Conservation (phyloP, 1,139 yeast genomes). For the Protomyces lactucae-debilis region DNA sequence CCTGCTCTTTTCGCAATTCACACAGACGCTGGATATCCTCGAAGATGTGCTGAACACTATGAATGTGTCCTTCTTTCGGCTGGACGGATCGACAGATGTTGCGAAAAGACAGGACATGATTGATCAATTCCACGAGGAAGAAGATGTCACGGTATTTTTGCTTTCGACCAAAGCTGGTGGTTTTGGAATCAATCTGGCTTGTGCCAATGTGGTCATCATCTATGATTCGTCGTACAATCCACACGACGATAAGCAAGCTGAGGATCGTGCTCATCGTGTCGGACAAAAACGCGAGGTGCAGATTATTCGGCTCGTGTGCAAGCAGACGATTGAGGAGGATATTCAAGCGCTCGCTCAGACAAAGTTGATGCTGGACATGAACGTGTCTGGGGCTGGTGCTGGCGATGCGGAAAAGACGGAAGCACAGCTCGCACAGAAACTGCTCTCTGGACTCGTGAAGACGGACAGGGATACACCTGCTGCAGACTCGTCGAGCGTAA, state of each 20-base stretch:
- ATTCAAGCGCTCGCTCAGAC: slow-evolving; percentile 82
- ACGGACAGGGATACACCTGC: not conserved
- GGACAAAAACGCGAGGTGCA: slow-evolving; percentile 88
- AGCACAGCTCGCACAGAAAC: slow-evolving; percentile 9
- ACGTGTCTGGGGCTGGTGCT: slow-evolving; percentile 49
- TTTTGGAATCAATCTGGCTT: slow-evolving; percentile 91
- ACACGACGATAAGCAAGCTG: slow-evolving; percentile 97
- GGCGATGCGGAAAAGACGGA: slow-evolving; percentile 48
- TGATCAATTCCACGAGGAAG: slow-evolving; percentile 69
- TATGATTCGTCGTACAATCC: slow-evolving; percentile 95
- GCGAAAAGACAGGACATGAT: slow-evolving; percentile 89
- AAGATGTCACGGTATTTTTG: slow-evolving; percentile 74
- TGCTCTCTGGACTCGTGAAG: not conserved
- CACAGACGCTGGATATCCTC: slow-evolving; percentile 82
- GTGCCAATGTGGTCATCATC: slow-evolving; percentile 87
- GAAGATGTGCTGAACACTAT: slow-evolving; percentile 67
- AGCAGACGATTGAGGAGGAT: slow-evolving; percentile 79
- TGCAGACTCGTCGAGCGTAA: not conserved
- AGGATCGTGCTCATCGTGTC: slow-evolving; percentile 95
- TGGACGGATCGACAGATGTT: slow-evolving; percentile 92
- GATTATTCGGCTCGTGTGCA: slow-evolving; percentile 70
- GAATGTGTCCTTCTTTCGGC: slow-evolving; percentile 67
- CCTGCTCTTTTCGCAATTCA: slow-evolving; percentile 81
- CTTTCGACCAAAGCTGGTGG: slow-evolving; percentile 97
- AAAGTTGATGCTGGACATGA: slow-evolving; percentile 77